These are phyloP conservation scores for Eleusine indica DNA, from an alignment of 176 grass and related monocot species.

Conservation along the genomic window DNA sequence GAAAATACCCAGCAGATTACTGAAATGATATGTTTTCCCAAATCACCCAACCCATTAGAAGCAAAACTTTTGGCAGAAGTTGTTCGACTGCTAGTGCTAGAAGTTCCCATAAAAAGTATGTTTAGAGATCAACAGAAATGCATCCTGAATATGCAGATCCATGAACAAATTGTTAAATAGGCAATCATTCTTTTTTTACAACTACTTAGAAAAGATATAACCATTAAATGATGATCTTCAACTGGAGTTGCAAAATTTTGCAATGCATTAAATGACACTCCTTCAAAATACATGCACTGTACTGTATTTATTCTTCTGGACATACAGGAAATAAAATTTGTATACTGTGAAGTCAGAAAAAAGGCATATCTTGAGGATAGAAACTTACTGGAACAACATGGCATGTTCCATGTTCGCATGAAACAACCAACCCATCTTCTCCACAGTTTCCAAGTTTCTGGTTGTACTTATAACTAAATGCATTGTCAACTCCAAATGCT, in stretches of 20 bases:
- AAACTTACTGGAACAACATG: constrained; percentile 93
- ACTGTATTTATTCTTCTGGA: constrained; percentile 20
- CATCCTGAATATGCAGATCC: neutral
- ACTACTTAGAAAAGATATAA: neutral
- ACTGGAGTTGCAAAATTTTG: neutral
- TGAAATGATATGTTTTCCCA: neutral
- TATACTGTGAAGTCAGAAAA: neutral
- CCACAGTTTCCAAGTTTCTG: constrained; percentile 89
- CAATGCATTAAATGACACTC: constrained; percentile 13
- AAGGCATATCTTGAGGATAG: constrained; percentile 29
- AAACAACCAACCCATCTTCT: constrained; percentile 92
- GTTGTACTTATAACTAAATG: constrained; percentile 95
- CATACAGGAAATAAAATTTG: constrained; percentile 33
- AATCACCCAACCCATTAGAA: constrained; percentile 20
- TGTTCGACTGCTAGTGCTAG: neutral
- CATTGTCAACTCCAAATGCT: constrained; percentile 92
- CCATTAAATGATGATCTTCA: constrained; percentile 17
- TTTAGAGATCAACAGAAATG: constrained; percentile 10
- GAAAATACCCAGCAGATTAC: constrained; percentile 6
- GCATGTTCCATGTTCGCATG: constrained; percentile 72
- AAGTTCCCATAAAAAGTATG: neutral
- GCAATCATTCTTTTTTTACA: constrained; percentile 7
- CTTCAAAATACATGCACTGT: constrained; percentile 1
- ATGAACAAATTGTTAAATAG: constrained; percentile 10
- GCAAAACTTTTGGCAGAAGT: neutral